These are phyloP conservation scores for Juglanconis oblonga DNA, from an alignment of 2,329 filamentous ascomycete genomes.

Conservation along the genomic window DNA sequence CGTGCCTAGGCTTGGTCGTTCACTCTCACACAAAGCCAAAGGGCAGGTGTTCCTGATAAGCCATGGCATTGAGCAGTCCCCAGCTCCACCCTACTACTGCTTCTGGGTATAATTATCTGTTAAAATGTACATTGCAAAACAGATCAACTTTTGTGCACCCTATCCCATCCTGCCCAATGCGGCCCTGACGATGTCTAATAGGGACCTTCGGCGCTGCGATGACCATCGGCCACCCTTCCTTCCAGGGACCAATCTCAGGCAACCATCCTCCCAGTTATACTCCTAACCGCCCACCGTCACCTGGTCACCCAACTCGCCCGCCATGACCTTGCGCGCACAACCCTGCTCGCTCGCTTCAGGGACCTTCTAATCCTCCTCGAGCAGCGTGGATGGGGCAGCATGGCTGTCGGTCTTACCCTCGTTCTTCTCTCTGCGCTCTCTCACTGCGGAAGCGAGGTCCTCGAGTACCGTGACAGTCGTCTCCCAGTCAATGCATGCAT, in stretches of 20 bases:
- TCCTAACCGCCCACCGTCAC: not conserved
- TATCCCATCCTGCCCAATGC: not conserved
- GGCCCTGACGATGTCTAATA: not conserved
- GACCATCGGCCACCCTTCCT: not conserved
- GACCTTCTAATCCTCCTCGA: conserved; percentile 47
- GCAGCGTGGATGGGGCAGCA: conserved; percentile 40
- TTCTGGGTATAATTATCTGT: not conserved
- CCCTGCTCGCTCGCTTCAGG: not conserved
- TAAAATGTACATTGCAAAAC: not conserved
- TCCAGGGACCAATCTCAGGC: not conserved
- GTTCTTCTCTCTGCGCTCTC: conserved; percentile 63
- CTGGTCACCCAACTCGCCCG: not conserved
- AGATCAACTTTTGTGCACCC: not conserved
- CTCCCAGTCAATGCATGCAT: conserved; percentile 95
- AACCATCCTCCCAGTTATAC: not conserved
- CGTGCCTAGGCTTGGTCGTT: too few species aligned
- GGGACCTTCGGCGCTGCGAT: not conserved
- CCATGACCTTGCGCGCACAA: not conserved
- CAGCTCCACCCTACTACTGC: not conserved
- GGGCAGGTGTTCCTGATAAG: too few species aligned
- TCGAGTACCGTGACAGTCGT: conserved; percentile 77
- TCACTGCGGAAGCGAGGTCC: conserved; percentile 79
- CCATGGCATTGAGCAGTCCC: too few species aligned
- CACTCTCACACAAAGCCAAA: too few species aligned
- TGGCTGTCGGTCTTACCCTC: conserved; percentile 32